Base-by-base conservation (phyloP, 2,329 filamentous ascomycete species). In the Cladorrhinum sp. region DNA sequence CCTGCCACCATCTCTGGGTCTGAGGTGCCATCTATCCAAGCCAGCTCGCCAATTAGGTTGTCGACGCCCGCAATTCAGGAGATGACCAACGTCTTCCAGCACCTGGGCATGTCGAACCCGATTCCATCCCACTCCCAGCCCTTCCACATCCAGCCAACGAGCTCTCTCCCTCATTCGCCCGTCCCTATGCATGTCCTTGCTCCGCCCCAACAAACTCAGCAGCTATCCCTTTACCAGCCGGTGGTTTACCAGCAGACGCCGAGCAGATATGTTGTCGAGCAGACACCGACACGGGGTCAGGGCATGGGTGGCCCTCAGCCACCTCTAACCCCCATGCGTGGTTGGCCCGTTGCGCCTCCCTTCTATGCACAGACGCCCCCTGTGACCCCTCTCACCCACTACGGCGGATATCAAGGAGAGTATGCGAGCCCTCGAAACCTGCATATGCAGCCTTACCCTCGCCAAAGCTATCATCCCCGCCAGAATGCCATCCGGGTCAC, bases 401-500 rank as follows among this genome's bases (percentile, higher is more conserved):
- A 46, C 18, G 42, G 42, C n/a, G 42, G 42, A 46, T 39, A 55
- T 24, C 72, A 75, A 3, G 70, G 73, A 23, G 75, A 75, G n/a
- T 76, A 76, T 58, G 73, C 74, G 26, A 77, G 75, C 7, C 77
- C 77, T 2, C 75, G 77, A 58, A 59, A 70, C 30, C 67, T 76
- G 30, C 68, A 75, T 8, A 67, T 76, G 30, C 69, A 75, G 10
- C 62, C 69, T 0, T 74, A 73, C 57, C 65, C 67, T 2, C 74
- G 76, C 39, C 65, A 69, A 18, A 77, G 80, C 26, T 77, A 80
- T 26, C 67, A 70, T 57, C 81, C 80, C 10, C 79, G 82, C 55
- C 79, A 84, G 62, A 78, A 81, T 67, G 78, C 79, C 23, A 74
- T 77, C 60, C 74, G 80, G 21, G 72, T 82, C 42, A 73, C 73